Conservation (phyloP, 495 filamentous ascomycete genomes). For the Annulohypoxylon moriforme region DNA sequence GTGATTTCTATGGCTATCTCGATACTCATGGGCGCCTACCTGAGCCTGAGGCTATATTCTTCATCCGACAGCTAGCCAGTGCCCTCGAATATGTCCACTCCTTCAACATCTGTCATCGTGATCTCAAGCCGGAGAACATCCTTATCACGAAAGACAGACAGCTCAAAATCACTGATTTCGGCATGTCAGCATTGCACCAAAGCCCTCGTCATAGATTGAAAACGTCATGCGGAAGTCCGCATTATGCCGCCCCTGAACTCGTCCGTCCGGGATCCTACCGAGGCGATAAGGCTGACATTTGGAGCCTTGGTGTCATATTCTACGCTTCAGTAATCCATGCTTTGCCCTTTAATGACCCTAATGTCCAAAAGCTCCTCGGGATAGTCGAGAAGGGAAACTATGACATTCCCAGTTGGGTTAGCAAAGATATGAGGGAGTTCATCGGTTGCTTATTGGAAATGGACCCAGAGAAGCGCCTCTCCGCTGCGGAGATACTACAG, state of each 20-base stretch:
- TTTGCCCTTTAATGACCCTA: conserved; percentile 81
- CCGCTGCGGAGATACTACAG: conserved; percentile 80
- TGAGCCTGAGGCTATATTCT: conserved; percentile 82
- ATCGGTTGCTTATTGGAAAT: conserved; percentile 78
- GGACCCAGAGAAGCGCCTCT: conserved; percentile 79
- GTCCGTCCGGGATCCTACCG: conserved; percentile 77
- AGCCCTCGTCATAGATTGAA: conserved; percentile 73
- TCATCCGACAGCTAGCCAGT: conserved; percentile 94
- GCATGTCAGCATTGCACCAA: conserved; percentile 95
- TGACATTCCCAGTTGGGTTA: conserved; percentile 74
- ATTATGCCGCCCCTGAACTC: conserved; percentile 95
- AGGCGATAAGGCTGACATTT: conserved; percentile 87
- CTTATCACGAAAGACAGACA: conserved; percentile 76
- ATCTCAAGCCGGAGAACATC: conserved; percentile 98
- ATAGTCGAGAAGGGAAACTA: conserved; percentile 79
- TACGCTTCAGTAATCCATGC: conserved; percentile 82
- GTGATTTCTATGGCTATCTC: conserved; percentile 89
- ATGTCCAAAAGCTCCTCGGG: conserved; percentile 66
- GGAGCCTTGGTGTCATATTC: conserved; percentile 93
- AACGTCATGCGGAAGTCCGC: conserved; percentile 94
- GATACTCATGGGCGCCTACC: conserved; percentile 70
- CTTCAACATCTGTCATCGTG: conserved; percentile 93
- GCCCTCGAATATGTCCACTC: conserved; percentile 91
- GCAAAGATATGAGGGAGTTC: conserved; percentile 78
- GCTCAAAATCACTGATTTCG: conserved; percentile 95